Conservation (phyloP, 164 flowering plant genomes). For the Piper betle region DNA sequence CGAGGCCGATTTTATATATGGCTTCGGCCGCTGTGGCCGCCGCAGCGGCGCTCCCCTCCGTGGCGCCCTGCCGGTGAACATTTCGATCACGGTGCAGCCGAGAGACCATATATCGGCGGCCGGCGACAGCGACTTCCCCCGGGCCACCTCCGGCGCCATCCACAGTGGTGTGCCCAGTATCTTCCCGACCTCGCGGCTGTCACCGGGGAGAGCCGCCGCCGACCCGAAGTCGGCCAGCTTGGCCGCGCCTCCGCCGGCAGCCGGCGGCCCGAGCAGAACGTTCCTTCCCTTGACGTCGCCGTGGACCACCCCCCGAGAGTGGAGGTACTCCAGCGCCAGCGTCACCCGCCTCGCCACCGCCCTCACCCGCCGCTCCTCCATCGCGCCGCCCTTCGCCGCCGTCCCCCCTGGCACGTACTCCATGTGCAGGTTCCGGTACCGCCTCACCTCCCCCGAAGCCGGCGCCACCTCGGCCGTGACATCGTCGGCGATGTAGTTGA, state of each 20-base stretch:
- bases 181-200: not conserved
- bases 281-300: slow-evolving; percentile 76
- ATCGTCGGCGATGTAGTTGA: slow-evolving; percentile 47
- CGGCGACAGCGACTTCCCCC: slow-evolving; percentile 45
- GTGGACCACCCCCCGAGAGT: slow-evolving; percentile 45
- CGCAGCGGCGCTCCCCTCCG: slow-evolving; percentile 29
- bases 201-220: slow-evolving; percentile 15
- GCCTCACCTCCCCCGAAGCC: slow-evolving; percentile 9
- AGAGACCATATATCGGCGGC: slow-evolving; percentile 71
- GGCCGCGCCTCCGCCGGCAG: slow-evolving; percentile 11
- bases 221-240: slow-evolving; percentile 83
- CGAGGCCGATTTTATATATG: slow-evolving; percentile 34
- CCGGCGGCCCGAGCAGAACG: slow-evolving; percentile 26
- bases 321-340: slow-evolving; percentile 37
- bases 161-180: slow-evolving; percentile 72
- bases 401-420: slow-evolving; percentile 62
- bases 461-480: slow-evolving; percentile 20
- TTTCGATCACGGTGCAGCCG: slow-evolving; percentile 76
- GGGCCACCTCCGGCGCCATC: slow-evolving; percentile 86
- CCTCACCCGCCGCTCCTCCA: slow-evolving; percentile 21
- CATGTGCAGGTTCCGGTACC: slow-evolving; percentile 44
- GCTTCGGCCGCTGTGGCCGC: slow-evolving; percentile 11
- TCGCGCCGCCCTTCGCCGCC: slow-evolving; percentile 23
- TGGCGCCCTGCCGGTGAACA: slow-evolving; percentile 49
- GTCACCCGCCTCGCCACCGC: slow-evolving; percentile 29